These are phyloP conservation scores for Tylopilus sp. DNA, from an alignment of 768 basidiomycete genomes.

Conservation along the genomic window DNA sequence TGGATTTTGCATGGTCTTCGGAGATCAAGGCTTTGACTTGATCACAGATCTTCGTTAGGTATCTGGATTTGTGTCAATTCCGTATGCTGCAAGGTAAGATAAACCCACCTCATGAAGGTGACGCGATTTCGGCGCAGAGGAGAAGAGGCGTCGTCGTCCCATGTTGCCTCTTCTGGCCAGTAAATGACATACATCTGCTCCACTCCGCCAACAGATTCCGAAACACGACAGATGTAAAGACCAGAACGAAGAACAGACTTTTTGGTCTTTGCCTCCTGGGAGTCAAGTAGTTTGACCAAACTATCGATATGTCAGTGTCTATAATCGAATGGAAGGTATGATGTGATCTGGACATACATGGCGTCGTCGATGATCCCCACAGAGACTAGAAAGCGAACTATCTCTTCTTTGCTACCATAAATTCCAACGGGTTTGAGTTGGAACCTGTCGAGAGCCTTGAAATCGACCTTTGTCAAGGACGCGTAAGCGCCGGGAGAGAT, in stretches of 20 bases:
- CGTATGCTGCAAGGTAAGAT: no score
- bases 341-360: conserved; percentile 37
- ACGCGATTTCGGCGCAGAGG: conserved; percentile 51
- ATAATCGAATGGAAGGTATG: not conserved
- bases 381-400: conserved; percentile 44
- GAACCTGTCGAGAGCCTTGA: conserved; percentile 46
- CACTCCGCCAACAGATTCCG: not conserved
- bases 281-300: conserved; percentile 5
- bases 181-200: conserved; percentile 47
- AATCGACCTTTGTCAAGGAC: conserved; percentile 57
- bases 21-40: conserved; percentile 51
- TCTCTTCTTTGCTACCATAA: conserved; percentile 53
- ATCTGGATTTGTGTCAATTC: conserved; percentile 32
- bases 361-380: conserved; percentile 35
- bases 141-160: conserved; percentile 48
- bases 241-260: conserved; percentile 43
- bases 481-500: conserved; percentile 49
- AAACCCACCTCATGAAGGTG: conserved; percentile 55
- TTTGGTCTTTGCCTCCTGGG: not conserved
- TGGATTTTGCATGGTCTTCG: conserved; percentile 39
- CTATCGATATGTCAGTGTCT: conserved; percentile 7
- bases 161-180: conserved; percentile 61
- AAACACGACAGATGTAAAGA: conserved; percentile 41
- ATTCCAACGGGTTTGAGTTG: conserved; percentile 49
- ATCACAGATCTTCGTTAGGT: conserved; percentile 56